Base-by-base conservation (phyloP, 2,329 filamentous ascomycete species). In the Epichloe sp. region DNA sequence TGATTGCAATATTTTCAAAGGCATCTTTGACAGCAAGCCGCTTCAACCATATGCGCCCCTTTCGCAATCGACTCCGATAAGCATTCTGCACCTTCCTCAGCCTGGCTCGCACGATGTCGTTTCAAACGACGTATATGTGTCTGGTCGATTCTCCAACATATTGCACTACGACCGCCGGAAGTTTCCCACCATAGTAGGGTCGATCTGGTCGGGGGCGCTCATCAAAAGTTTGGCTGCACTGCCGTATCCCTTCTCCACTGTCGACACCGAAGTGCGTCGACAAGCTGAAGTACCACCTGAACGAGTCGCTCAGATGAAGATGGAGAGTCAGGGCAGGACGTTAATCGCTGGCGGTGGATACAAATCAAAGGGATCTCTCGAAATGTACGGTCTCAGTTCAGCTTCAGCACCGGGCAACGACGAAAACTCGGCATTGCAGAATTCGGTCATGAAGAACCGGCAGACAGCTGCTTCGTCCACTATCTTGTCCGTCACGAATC, bases 311-410 rank as follows among this genome's bases (percentile, higher is more conserved):
- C 68, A 71, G 17, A 73, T 74, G n/a, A 83, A 83, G 57, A 67
- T 60, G n/a, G 63, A 65, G 0, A 59, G 67, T 0, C 76, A 65
- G 12, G 77, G 82, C 0, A 74, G 83, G 44, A 89, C 85, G 0
- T 68, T 96, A 26, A 78, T 95, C 48, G 87, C 88, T 3, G 87
- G 86, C 40, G 91, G 90, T 5, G 87, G 91, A 62, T 96, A 96
- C 70, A 94, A 93, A 59, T 88, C 85, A 35, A 90, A 93, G 65
- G 91, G 91, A 0, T 90, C 86, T 0, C 72, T 97, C 2, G 91
- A 97, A 62, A 70, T 95, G n/a, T 95, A 95, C 64, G 81, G 82
- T 14, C 68, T 88, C 23, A 67, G 57, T 42, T 62, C 57, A 43
- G 61, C 50, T 53, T 60, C 55, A 21, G 57, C 59, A n/a, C 55